Evolutionary conservation across 495 filamentous ascomycete species (phyloP).

Genomic region (Neohortaea acidophila): DNA sequence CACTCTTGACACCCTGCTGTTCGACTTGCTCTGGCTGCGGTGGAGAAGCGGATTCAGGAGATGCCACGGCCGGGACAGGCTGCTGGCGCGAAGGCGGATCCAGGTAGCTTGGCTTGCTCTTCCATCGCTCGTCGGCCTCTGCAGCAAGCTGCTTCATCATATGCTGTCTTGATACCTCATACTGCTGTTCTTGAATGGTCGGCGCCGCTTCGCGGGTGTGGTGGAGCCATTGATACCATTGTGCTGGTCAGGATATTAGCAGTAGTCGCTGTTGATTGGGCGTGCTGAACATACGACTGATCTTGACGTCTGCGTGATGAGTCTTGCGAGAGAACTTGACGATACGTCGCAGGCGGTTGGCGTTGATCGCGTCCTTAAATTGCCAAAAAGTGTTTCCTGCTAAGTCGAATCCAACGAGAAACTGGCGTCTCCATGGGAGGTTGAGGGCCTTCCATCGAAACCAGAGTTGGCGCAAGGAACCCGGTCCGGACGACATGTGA

Average conservation of each 20-base stretch:
- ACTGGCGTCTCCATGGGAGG: conserved; percentile 74
- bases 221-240: conserved; percentile 96
- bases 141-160: conserved; percentile 60
- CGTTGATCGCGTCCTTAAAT: conserved; percentile 51
- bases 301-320: conserved; percentile 53
- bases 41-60: conserved; percentile 13
- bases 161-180: conserved; percentile 50
- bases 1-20: conserved; percentile 14
- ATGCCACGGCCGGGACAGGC: conserved; percentile 26
- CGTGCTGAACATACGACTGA: conserved; percentile 33
- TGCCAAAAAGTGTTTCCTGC: conserved; percentile 90
- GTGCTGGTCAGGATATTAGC: conserved; percentile 35
- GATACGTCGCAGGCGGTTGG: conserved; percentile 42
- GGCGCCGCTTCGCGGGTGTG: conserved; percentile 59
- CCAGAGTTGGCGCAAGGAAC: conserved; percentile 35
- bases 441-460: conserved; percentile 71
- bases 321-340: conserved; percentile 42
- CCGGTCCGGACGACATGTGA: conserved; percentile 4
- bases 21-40: conserved; percentile 23
- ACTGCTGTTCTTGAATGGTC: conserved; percentile 54
- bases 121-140: conserved; percentile 75
- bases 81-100: conserved; percentile 39
- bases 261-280: neutral
- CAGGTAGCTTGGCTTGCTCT: conserved; percentile 50
- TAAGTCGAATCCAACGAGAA: conserved; percentile 52